These are phyloP conservation scores for Kazachstania kunashirensis DNA, from an alignment of 805 yeast species.

Conservation along the genomic window DNA sequence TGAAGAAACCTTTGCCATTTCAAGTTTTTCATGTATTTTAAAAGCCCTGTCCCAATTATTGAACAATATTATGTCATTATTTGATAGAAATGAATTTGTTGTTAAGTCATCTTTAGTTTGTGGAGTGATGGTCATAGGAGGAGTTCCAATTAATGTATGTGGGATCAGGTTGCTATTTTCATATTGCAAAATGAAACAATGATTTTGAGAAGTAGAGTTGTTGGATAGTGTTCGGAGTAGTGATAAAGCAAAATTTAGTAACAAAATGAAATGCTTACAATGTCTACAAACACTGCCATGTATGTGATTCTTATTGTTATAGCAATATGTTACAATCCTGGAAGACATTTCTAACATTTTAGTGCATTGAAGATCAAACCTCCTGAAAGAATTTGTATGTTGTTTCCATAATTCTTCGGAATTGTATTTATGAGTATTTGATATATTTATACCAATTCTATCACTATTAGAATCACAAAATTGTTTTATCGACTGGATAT, in stretches of 20 bases:
- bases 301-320: constrained; percentile 6
- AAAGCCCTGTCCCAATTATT: constrained; percentile 62
- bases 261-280: constrained; percentile 27
- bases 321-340: constrained; percentile 69
- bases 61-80: constrained; percentile 38
- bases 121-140: constrained; percentile 12
- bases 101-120: constrained; percentile 16
- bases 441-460: background rate
- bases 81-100: constrained; percentile 26
- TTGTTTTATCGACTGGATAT: constrained; percentile 24
- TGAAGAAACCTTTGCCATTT: constrained; percentile 72
- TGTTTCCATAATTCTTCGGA: constrained; percentile 26
- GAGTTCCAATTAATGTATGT: constrained; percentile 19
- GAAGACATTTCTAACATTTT: constrained; percentile 59
- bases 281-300: constrained; percentile 16
- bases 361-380: constrained; percentile 79
- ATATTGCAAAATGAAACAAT: too few species aligned
- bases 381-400: constrained; percentile 66
- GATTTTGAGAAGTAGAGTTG: too few species aligned
- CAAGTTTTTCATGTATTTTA: constrained; percentile 66
- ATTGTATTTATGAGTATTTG: background rate
- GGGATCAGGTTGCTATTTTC: too few species aligned
- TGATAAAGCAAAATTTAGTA: constrained; percentile 38
- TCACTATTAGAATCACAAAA: constrained; percentile 8
- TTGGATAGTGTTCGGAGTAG: constrained; percentile 13